These are phyloP conservation scores for Penicillium glabrum DNA, from an alignment of 2,329 filamentous ascomycete genomes.

Conservation along the genomic window DNA sequence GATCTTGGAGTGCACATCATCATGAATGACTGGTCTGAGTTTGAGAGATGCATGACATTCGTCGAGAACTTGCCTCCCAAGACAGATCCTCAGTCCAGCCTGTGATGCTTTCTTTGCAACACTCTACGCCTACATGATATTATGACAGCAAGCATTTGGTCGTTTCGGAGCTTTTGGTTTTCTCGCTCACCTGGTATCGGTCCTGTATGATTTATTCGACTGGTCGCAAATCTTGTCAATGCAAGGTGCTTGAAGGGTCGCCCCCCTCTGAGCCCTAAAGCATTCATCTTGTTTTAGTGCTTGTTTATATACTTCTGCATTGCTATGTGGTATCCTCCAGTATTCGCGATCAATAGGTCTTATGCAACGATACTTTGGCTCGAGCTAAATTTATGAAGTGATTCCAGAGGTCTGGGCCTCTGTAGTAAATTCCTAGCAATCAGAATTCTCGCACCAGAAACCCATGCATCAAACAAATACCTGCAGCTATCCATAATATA, in stretches of 20 bases:
- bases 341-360: constrained; percentile 10
- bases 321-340: constrained; percentile 3
- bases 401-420: background rate
- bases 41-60: constrained; percentile 42
- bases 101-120: constrained; percentile 5
- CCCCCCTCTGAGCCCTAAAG: no score
- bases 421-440: background rate
- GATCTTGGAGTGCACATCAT: constrained; percentile 64
- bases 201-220: background rate
- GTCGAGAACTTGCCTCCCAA: constrained; percentile 34
- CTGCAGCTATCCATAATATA: background rate
- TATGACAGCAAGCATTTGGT: constrained; percentile 35
- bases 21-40: constrained; percentile 54
- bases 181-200: background rate
- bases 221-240: background rate
- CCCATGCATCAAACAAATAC: background rate
- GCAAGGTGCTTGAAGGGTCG: background rate
- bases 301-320: constrained; percentile 9
- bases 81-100: constrained; percentile 17
- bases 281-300: background rate
- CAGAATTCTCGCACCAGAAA: background rate
- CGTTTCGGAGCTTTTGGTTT: constrained; percentile 22
- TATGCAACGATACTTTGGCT: constrained; percentile 12
- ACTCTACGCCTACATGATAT: constrained; percentile 24
- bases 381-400: background rate